These are phyloP conservation scores for Neurospora intermedia DNA, from an alignment of 495 filamentous ascomycete genomes.

Conservation along the genomic window DNA sequence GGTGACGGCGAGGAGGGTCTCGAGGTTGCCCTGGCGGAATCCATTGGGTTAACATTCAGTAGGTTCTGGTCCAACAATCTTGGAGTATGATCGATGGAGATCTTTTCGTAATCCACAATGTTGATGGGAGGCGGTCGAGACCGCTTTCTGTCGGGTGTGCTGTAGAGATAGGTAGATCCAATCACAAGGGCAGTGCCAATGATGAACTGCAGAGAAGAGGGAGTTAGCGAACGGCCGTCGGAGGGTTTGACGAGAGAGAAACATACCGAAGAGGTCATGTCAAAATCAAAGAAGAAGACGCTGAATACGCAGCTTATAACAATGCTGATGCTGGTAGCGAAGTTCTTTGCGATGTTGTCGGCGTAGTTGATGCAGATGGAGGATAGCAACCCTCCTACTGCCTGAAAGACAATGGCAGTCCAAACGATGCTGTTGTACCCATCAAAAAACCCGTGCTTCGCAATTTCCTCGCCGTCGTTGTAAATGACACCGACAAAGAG, in stretches of 20 bases:
- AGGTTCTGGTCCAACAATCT: slow-evolving; percentile 21
- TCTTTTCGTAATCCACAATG: slow-evolving; percentile 70
- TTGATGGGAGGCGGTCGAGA: slow-evolving; percentile 62
- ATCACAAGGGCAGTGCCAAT: slow-evolving; percentile 69
- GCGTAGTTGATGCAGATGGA: slow-evolving; percentile 80
- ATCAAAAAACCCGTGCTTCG: slow-evolving; percentile 76
- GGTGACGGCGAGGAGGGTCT: slow-evolving; percentile 60
- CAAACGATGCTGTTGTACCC: slow-evolving; percentile 91
- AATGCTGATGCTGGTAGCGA: slow-evolving; percentile 84
- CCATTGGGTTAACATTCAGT: slow-evolving; percentile 25
- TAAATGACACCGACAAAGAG: slow-evolving; percentile 77
- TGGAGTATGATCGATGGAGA: slow-evolving; percentile 37
- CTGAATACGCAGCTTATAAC: slow-evolving; percentile 75
- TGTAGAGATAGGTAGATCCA: slow-evolving; percentile 77
- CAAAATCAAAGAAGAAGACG: slow-evolving; percentile 72
- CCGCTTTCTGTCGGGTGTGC: slow-evolving; percentile 41
- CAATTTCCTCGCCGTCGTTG: slow-evolving; percentile 75
- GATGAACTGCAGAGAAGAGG: slow-evolving; percentile 50
- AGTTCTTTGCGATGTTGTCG: slow-evolving; percentile 82
- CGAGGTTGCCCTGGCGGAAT: slow-evolving; percentile 51
- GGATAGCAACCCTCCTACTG: slow-evolving; percentile 69
- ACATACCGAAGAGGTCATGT: slow-evolving; percentile 59
- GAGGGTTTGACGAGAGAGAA: not conserved
- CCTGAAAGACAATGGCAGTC: slow-evolving; percentile 72
- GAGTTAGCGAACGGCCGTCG: slow-evolving; percentile 1